A percentile compares a stretch with the other conserved stretches of the same genome.
Evolutionary conservation across 2,329 filamentous ascomycete genomes (phyloP).

Genomic region (Epichloe baconii): DNA sequence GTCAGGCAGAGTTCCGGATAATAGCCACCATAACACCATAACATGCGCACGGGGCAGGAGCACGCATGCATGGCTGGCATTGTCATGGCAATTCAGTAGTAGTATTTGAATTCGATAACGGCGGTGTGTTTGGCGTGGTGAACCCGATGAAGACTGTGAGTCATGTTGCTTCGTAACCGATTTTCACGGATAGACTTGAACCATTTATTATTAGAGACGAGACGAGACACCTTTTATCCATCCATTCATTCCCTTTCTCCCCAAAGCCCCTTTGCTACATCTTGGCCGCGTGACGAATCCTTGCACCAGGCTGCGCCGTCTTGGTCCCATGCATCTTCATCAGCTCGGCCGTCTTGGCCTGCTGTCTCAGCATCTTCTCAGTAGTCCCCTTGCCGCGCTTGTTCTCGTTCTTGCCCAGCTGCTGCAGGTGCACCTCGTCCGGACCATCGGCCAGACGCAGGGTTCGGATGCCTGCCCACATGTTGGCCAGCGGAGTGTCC

Average conservation of each 20-base stretch:
- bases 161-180: background rate
- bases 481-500: conserved; percentile 78
- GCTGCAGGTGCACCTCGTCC: conserved; percentile 84
- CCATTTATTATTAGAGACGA: background rate
- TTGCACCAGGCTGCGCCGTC: conserved; percentile 36
- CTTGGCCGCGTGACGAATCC: conserved; percentile 34
- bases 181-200: background rate
- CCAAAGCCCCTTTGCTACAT: conserved; percentile 20
- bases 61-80: background rate
- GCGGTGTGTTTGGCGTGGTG: conserved; percentile 4
- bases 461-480: conserved; percentile 73
- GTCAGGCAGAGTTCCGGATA: background rate
- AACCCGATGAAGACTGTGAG: background rate
- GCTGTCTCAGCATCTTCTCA: conserved; percentile 50
- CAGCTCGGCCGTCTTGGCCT: conserved; percentile 50
- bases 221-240: background rate
- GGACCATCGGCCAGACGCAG: conserved; percentile 83
- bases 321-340: conserved; percentile 43
- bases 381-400: conserved; percentile 49
- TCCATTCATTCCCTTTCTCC: background rate
- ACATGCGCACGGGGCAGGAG: too few relatives aligned
- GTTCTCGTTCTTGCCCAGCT: conserved; percentile 73
- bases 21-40: background rate
- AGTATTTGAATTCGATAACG: background rate
- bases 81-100: background rate